Conservation (phyloP, 2,329 filamentous ascomycete species). For the Ceratocystis smalleyi region DNA sequence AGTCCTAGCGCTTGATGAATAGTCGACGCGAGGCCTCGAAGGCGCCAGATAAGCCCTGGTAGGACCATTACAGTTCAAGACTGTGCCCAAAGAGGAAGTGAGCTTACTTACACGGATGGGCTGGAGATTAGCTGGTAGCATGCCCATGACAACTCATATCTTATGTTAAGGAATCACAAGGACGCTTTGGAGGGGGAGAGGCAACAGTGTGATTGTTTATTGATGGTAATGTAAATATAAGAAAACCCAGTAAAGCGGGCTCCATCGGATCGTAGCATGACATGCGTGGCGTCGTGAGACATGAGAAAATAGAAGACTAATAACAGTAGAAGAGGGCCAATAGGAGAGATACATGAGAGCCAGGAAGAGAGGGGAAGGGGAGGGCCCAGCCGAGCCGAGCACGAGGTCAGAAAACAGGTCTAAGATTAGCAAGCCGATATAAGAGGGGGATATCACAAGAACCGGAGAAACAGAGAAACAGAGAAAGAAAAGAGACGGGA, state of each 20-base stretch:
- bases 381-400: not conserved
- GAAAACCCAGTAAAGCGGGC: not conserved
- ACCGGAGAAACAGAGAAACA: not conserved
- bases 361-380: not conserved
- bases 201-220: not conserved
- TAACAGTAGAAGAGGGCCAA: not conserved
- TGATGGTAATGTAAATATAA: not conserved
- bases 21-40: not conserved
- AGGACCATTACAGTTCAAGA: not conserved
- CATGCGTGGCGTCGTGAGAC: constrained; percentile 3
- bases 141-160: not conserved
- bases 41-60: not conserved
- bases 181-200: not conserved
- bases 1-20: not conserved
- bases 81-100: not conserved
- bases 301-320: not conserved
- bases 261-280: not conserved
- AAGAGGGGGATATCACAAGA: not conserved
- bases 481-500: not conserved
- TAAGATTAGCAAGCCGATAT: not conserved
- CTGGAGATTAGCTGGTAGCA: not conserved
- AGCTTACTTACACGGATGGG: not conserved
- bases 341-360: not conserved
- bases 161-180: not conserved
- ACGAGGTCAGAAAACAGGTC: not conserved